phyloP scores from a whole-genome alignment of 768 basidiomycete species.

The Tricholoma flavovirens region DNA sequence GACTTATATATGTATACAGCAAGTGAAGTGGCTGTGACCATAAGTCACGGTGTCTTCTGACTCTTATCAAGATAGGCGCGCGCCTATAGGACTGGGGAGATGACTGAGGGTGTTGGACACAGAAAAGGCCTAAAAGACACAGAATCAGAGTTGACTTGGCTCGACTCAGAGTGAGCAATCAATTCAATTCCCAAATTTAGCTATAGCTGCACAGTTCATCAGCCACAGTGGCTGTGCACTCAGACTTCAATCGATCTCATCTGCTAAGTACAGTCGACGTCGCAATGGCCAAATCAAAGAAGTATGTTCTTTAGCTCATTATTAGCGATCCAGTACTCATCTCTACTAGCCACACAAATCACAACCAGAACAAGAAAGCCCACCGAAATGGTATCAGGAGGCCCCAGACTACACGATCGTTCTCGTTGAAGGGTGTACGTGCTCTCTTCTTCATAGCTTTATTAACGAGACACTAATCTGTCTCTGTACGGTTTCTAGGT shows the following conservation, averaged over 20 bases:
- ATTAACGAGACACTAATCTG: neutral
- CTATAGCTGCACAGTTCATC: conserved; percentile 33
- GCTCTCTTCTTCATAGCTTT: conserved; percentile 1
- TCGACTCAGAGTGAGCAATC: too few species aligned
- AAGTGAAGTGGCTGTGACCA: neutral
- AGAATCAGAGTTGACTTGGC: too few species aligned
- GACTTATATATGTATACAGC: neutral
- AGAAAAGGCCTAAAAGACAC: too few species aligned
- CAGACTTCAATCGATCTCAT: conserved; percentile 11
- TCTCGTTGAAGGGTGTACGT: conserved; percentile 90
- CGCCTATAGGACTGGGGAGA: too few species aligned
- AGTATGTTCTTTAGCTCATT: conserved; percentile 43
- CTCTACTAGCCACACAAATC: conserved; percentile 71
- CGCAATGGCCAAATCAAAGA: conserved; percentile 97
- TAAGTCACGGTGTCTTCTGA: too few species aligned
- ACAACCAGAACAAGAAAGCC: conserved; percentile 96
- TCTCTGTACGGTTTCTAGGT: conserved; percentile 41
- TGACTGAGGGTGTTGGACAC: too few species aligned
- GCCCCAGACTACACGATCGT: conserved; percentile 64
- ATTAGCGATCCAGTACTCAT: neutral
- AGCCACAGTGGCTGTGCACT: conserved; percentile 42
- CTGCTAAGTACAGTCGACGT: conserved; percentile 27
- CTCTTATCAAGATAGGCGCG: too few species aligned
- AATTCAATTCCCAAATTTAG: conserved; percentile 7
- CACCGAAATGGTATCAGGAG: conserved; percentile 97